A percentile compares a stretch with the other conserved stretches of the same genome.
Conservation (phyloP, 352 stramenopile genomes). For the Phytophthora uliginosa region DNA sequence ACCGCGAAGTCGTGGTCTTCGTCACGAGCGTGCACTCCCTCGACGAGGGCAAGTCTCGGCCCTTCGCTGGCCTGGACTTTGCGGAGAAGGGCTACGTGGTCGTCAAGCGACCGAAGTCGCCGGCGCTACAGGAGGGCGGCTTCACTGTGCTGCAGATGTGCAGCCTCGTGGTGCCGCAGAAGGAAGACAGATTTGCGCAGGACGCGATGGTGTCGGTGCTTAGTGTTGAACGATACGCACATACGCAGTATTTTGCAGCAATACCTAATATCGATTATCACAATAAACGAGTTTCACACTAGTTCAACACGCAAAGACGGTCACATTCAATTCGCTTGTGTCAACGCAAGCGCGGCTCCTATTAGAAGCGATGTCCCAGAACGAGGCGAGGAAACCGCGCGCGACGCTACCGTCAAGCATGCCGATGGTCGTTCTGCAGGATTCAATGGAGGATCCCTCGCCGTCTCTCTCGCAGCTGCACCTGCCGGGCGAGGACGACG, state of each 20-base stretch:
- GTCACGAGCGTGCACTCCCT: conserved; percentile 32
- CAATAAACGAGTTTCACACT: neutral
- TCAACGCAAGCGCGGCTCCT: neutral
- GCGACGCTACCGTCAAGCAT: neutral
- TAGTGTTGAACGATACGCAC: conserved; percentile 36
- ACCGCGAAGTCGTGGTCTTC: conserved; percentile 32
- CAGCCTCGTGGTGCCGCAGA: conserved; percentile 35
- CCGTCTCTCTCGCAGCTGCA: conserved; percentile 20
- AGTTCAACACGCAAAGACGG: conserved; percentile 17
- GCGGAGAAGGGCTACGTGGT: conserved; percentile 37
- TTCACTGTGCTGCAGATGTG: conserved; percentile 39
- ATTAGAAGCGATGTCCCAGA: conserved; percentile 15
- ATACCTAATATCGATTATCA: too few relatives aligned
- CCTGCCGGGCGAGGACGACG: conserved; percentile 18
- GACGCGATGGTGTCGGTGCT: conserved; percentile 27
- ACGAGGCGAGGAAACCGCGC: conserved; percentile 15
- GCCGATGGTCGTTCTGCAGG: conserved; percentile 1
- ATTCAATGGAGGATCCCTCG: conserved; percentile 4
- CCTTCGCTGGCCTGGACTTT: conserved; percentile 32
- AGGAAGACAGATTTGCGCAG: conserved; percentile 19
- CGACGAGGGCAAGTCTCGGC: conserved; percentile 27
- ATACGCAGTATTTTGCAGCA: too few relatives aligned
- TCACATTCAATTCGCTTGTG: conserved; percentile 21
- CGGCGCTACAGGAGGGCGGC: conserved; percentile 10
- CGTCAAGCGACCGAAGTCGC: conserved; percentile 26